Evolutionary conservation across 495 filamentous ascomycete species (phyloP).

Genomic region (Penicillium psychrofluorescens): DNA sequence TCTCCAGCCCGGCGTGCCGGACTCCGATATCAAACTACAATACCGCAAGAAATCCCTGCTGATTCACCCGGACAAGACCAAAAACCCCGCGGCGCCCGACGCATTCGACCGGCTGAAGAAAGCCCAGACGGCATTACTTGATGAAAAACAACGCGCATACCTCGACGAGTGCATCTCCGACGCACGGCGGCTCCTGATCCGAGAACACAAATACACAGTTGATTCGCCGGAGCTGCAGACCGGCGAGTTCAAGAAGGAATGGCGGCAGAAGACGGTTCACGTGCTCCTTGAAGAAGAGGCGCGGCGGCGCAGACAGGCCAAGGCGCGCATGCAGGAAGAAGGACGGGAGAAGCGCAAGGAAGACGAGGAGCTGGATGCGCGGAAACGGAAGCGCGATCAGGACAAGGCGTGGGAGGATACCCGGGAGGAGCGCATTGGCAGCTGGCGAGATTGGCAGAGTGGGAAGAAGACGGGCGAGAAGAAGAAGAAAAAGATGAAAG

Average conservation of each 20-base stretch:
- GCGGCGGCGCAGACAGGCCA: slow-evolving; percentile 72
- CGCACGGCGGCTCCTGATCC: slow-evolving; percentile 87
- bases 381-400: slow-evolving; percentile 89
- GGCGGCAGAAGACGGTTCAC: slow-evolving; percentile 84
- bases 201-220: slow-evolving; percentile 84
- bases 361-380: slow-evolving; percentile 78
- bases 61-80: slow-evolving; percentile 97
- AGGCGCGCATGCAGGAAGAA: slow-evolving; percentile 95
- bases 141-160: slow-evolving; percentile 79
- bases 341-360: slow-evolving; percentile 80
- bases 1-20: slow-evolving; percentile 88
- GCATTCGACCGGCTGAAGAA: slow-evolving; percentile 97
- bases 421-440: slow-evolving; percentile 83
- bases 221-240: slow-evolving; percentile 79
- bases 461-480: slow-evolving; percentile 45
- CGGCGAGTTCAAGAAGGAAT: slow-evolving; percentile 70
- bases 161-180: slow-evolving; percentile 96
- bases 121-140: slow-evolving; percentile 82
- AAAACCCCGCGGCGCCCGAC: slow-evolving; percentile 83
- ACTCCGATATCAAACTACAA: slow-evolving; percentile 87
- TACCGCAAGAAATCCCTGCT: slow-evolving; percentile 96
- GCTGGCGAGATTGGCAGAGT: slow-evolving; percentile 91
- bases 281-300: slow-evolving; percentile 93
- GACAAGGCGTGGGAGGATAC: slow-evolving; percentile 92
- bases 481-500: slow-evolving; percentile 94